Evolutionary conservation across 1,284 basidiomycete genomes (phyloP), one percentile per base, ranked within the genome.

Genomic region (Rhodotorula glutinis): DNA sequence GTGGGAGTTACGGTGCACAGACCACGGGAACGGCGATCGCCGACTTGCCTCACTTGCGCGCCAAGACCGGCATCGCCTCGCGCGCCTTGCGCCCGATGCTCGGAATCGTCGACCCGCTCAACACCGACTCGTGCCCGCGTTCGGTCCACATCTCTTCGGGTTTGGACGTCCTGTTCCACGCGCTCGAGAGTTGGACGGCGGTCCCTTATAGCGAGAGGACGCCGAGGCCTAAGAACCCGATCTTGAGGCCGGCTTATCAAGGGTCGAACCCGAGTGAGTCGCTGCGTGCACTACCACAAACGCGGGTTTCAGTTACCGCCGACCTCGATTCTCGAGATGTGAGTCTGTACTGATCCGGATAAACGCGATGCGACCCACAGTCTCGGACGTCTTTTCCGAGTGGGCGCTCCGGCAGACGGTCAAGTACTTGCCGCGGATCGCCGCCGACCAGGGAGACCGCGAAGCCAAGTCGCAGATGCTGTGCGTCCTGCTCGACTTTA

Each of bases 1-100:
- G 17, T 7, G 21, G 9, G 29, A 14, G 4, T 38, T 38, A 11
- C 33, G 33, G 33, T 9, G 4, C 11, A 2, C 30, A 98, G 80
- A 98, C 95, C 1, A 98, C 94, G 3, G 95, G 95, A n/a, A 91
- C 95, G 1, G 92, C 95, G 21, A 97, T 98, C 74, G 85, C 96
- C 57, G 95, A 97, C 78, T 89, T 93, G 67, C 88, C 78, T 0
- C 92, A 91, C 0, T 86, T 85, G 75, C 86, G 87, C 21, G 95
- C 96, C 84, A 98, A 98, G 83, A 72, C 94, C 17, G 94, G 95
- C 57, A 98, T 98, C 72, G 90, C 94, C 3, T 92, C 85, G 74
- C 87, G 94, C 53, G 90, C 93, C 2, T 82, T 98, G 78, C 92
- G 95, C 73, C 94, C 94, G 0, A 84, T 88, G 10, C 82, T 98